Evolutionary conservation across 495 filamentous ascomycete species (phyloP).

Genomic region (Hyaloscypha finlandica): DNA sequence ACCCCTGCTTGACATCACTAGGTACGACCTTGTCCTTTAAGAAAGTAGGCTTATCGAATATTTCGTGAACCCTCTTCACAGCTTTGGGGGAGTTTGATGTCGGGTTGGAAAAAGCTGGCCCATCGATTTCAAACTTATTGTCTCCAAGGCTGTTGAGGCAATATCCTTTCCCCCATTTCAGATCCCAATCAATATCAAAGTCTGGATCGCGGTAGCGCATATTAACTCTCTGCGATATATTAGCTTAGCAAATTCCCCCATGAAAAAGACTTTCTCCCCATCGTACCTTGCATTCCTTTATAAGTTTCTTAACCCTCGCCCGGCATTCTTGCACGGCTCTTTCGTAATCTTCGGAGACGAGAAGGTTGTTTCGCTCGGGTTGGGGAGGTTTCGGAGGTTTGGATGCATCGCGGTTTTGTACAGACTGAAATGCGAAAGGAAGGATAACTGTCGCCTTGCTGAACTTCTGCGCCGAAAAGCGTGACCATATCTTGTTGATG

Average conservation of each 20-base stretch:
- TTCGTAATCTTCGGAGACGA: constrained; percentile 48
- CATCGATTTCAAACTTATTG: constrained; percentile 27
- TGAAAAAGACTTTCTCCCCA: too few relatives aligned
- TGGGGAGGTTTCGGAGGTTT: constrained; percentile 47
- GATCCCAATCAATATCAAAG: constrained; percentile 73
- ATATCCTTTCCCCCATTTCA: constrained; percentile 46
- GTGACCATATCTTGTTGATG: constrained; percentile 77
- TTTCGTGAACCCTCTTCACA: constrained; percentile 74
- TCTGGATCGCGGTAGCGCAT: constrained; percentile 89
- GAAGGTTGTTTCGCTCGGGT: constrained; percentile 44
- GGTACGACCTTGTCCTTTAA: constrained; percentile 81
- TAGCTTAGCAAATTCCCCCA: too few relatives aligned
- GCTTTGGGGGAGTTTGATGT: constrained; percentile 47
- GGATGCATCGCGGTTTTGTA: constrained; percentile 7
- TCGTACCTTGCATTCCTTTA: constrained; percentile 62
- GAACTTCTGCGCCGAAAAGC: constrained; percentile 66
- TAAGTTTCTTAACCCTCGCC: constrained; percentile 77
- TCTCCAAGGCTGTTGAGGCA: constrained; percentile 62
- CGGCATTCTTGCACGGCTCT: constrained; percentile 71
- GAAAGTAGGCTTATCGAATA: constrained; percentile 87
- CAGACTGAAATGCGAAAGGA: constrained; percentile 6
- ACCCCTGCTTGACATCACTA: constrained; percentile 79
- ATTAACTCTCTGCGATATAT: constrained; percentile 62
- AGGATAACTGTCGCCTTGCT: constrained; percentile 47
- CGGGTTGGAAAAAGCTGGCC: constrained; percentile 22